These are phyloP conservation scores for Tetrahymena borealis DNA, from an alignment of 73 alveolate species.

Conservation along the genomic window DNA sequence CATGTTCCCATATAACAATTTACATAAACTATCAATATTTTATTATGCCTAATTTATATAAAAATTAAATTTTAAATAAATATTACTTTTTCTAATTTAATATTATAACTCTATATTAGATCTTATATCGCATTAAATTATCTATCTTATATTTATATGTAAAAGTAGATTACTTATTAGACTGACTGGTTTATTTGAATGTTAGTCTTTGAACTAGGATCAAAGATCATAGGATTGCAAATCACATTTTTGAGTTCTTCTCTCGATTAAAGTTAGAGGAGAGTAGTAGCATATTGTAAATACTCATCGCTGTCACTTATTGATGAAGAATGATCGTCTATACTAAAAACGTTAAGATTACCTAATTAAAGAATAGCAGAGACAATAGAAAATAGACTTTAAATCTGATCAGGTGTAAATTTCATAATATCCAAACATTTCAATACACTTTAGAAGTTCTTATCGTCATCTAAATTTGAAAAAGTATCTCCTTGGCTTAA, in stretches of 20 bases:
- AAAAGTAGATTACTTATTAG: neutral
- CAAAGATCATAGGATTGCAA: neutral
- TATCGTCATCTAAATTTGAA: conserved; percentile 60
- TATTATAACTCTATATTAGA: no score
- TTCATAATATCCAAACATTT: conserved; percentile 76
- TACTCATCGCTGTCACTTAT: neutral
- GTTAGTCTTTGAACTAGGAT: neutral
- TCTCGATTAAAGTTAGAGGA: neutral
- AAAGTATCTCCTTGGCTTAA: conserved; percentile 6
- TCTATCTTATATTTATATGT: no score
- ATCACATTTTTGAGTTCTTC: neutral
- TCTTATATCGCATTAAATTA: no score
- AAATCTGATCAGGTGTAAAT: conserved; percentile 66
- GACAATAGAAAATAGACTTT: conserved; percentile 52
- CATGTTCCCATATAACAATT: conserved; percentile 66
- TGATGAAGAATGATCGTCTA: conserved; percentile 21
- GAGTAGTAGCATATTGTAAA: neutral
- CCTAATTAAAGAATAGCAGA: conserved; percentile 79
- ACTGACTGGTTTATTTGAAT: neutral
- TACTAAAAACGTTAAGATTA: conserved; percentile 55
- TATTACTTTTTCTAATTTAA: no score
- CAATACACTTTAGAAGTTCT: conserved; percentile 57
- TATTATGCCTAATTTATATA: neutral
- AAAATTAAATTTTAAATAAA: neutral
- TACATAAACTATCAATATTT: conserved; percentile 68